Conservation (phyloP, 208 protist genomes). For the Endotrypanum monterogeii region DNA sequence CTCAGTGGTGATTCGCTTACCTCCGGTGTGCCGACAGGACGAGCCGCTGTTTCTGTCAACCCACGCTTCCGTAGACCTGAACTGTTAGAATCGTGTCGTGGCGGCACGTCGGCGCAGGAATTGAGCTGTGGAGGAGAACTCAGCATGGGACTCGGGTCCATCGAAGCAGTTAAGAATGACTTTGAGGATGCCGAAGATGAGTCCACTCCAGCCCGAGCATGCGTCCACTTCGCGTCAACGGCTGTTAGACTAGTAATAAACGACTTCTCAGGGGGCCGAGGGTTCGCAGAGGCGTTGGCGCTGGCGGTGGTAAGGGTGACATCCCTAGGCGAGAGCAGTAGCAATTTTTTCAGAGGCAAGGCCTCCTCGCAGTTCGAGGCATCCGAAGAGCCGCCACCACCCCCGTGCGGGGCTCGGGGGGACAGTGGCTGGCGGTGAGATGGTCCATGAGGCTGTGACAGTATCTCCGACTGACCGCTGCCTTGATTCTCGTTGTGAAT, state of each 20-base stretch:
- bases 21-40: neutral
- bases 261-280: neutral
- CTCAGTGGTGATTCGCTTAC: slow-evolving; percentile 6
- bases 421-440: neutral
- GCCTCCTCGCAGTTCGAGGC: neutral
- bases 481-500: neutral
- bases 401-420: neutral
- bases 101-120: neutral
- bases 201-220: neutral
- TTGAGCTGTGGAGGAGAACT: slow-evolving; percentile 3
- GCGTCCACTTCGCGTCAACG: neutral
- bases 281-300: no score
- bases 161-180: neutral
- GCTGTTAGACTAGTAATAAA: no score
- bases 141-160: neutral
- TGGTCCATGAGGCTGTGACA: neutral
- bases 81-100: neutral
- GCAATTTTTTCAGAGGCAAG: neutral
- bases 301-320: neutral
- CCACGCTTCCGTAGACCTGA: neutral
- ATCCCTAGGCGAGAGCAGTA: neutral
- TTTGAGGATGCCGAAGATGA: neutral
- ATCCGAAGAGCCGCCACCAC: neutral
- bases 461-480: neutral
- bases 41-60: neutral